phyloP scores from a whole-genome alignment of 2,329 filamentous ascomycete genomes.

The Aspergillus novoparasiticus region DNA sequence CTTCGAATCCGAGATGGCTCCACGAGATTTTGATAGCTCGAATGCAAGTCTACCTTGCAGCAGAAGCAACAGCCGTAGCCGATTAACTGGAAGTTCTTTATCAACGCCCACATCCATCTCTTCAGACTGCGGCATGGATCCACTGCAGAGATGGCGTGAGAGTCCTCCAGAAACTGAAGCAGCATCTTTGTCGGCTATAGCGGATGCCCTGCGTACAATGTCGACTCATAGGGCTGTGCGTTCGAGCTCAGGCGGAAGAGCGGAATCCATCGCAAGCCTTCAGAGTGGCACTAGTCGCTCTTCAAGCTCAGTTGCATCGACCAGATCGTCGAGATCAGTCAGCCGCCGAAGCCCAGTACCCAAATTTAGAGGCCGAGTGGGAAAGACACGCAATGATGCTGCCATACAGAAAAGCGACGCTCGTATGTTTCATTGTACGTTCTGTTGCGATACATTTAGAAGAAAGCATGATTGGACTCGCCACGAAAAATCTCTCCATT shows the following conservation, averaged over 20 bases:
- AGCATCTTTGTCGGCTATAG: conserved; percentile 1
- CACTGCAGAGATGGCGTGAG: background rate
- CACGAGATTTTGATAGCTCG: background rate
- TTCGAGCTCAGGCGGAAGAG: background rate
- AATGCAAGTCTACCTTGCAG: background rate
- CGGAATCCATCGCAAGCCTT: background rate
- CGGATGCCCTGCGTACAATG: background rate
- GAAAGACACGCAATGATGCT: background rate
- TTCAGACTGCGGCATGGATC: background rate
- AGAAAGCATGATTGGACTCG: conserved; percentile 15
- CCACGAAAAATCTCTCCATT: conserved; percentile 17
- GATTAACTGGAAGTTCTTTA: background rate
- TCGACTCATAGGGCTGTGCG: background rate
- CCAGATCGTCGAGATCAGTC: background rate
- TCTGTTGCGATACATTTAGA: conserved; percentile 16
- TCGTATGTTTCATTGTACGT: conserved; percentile 13
- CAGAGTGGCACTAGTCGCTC: background rate
- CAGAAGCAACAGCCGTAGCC: background rate
- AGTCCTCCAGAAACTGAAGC: background rate
- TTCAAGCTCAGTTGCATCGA: background rate
- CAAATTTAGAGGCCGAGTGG: background rate
- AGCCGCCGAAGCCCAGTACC: background rate
- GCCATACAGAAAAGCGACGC: background rate
- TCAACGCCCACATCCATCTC: background rate
- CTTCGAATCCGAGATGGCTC: background rate